These are phyloP conservation scores for Mycosphaerella sp. DNA, from an alignment of 2,329 filamentous ascomycete genomes.

Conservation along the genomic window DNA sequence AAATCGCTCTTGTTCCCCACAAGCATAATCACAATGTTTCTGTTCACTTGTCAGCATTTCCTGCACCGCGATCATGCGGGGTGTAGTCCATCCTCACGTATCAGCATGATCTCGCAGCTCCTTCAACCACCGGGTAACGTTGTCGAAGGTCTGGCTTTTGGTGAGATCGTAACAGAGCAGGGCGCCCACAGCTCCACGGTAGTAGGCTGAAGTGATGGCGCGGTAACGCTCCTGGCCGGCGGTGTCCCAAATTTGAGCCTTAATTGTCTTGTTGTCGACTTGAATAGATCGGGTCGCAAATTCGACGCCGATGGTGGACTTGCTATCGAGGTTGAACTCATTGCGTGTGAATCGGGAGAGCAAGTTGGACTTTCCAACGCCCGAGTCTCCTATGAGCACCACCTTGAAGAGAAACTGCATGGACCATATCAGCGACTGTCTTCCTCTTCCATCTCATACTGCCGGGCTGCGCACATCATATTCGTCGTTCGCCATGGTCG, in stretches of 20 bases:
- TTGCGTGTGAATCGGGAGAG: slow-evolving; percentile 98
- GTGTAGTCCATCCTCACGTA: slow-evolving; percentile 64
- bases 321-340: slow-evolving; percentile 99
- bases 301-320: slow-evolving; percentile 99
- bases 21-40: slow-evolving; percentile 98
- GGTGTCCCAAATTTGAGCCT: slow-evolving; percentile 99
- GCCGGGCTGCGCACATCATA: slow-evolving; percentile 57
- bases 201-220: slow-evolving; percentile 84
- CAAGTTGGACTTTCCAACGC: slow-evolving; percentile 99
- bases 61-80: not conserved
- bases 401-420: slow-evolving; percentile 98
- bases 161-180: slow-evolving; percentile 75
- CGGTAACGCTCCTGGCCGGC: slow-evolving; percentile 98
- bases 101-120: slow-evolving; percentile 97
- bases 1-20: slow-evolving; percentile 99
- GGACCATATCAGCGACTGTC: slow-evolving; percentile 4
- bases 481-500: slow-evolving; percentile 97
- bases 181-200: slow-evolving; percentile 93
- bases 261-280: slow-evolving; percentile 99
- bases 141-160: slow-evolving; percentile 26
- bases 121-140: slow-evolving; percentile 90
- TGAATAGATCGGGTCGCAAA: slow-evolving; percentile 98
- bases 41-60: slow-evolving; percentile 52
- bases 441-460: not conserved
- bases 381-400: slow-evolving; percentile 97